phyloP scores from a whole-genome alignment of 2,329 filamentous ascomycete species.

The Verticillium nonalfalfae region DNA sequence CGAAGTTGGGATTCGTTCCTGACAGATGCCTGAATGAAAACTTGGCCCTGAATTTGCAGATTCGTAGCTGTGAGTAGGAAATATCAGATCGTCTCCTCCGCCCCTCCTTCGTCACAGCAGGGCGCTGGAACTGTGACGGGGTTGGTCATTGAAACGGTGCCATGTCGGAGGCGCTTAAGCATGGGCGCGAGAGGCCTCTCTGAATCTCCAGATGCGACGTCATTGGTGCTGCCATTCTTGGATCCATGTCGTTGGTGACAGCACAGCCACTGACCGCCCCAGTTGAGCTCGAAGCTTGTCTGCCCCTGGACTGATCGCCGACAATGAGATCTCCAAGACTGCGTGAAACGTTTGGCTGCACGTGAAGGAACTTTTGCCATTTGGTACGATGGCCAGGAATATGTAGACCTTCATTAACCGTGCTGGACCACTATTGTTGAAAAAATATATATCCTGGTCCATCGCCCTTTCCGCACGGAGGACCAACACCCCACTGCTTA shows the following conservation, averaged over 20 bases:
- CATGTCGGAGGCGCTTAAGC: background rate
- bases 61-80: background rate
- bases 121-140: background rate
- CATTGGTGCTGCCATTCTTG: conserved; percentile 1
- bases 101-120: background rate
- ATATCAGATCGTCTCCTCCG: background rate
- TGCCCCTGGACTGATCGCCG: background rate
- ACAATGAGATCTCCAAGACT: too few relatives aligned
- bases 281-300: background rate
- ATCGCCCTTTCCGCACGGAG: too few relatives aligned
- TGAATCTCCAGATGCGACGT: background rate
- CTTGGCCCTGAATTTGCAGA: background rate
- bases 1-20: background rate
- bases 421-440: too few relatives aligned
- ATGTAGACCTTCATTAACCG: too few relatives aligned
- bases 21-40: background rate
- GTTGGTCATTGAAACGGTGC: background rate
- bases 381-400: too few relatives aligned
- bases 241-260: background rate
- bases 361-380: too few relatives aligned
- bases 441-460: too few relatives aligned
- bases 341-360: too few relatives aligned
- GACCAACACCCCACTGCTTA: too few relatives aligned
- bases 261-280: background rate
- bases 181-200: background rate